Base-by-base conservation (phyloP, 768 basidiomycete species). In the Infundibulicybe gibba region DNA sequence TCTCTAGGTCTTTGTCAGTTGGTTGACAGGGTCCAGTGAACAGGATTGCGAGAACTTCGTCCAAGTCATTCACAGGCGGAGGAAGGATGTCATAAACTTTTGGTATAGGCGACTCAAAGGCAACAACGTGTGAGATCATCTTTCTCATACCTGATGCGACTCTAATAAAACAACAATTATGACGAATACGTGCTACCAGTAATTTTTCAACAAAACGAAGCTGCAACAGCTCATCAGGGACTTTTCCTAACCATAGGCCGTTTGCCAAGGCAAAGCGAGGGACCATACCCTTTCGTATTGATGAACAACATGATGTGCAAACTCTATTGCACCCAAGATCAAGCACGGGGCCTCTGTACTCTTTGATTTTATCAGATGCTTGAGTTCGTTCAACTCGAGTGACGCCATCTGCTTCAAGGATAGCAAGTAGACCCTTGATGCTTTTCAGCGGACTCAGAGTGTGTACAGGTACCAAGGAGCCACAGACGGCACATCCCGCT, bases 401-500 rank as follows among this genome's bases (percentile, higher is more conserved):
- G 15, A 40, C 40, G 32, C 25, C 41, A 43, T 30, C 16, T 14
- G 30, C 40, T 43, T 38, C 35, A 13, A 51, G 37, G 5, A 47
- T 21, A 38, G 35, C 17, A 20, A 44, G 25, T 14, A 49, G 3
- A 1, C 21, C 32, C 20, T 45, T 48, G n/a, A 48, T 31, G 14
- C 20, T 21, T 21, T 49, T 48, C 19, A 45, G 21, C 1, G 32
- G 42, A 12, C 35, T 45, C 40, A 52, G 11, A 3, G 9, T 19
- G 3, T 9, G 6, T 13, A 31, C 15, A 11, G 39, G 33, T 6
- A 19, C 19, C 17, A 50, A 42, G 9, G 35, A 13, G 19, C 60
- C 65, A 53, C 64, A 67, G 5, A 67, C 63, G 5, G 61, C 56
- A 56, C 65, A 67, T 12, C 64, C 63, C 15, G 47, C 46, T 49